Evolutionary conservation across 352 stramenopile genomes (phyloP).

Genomic region (Globisporangium iwayamae): DNA sequence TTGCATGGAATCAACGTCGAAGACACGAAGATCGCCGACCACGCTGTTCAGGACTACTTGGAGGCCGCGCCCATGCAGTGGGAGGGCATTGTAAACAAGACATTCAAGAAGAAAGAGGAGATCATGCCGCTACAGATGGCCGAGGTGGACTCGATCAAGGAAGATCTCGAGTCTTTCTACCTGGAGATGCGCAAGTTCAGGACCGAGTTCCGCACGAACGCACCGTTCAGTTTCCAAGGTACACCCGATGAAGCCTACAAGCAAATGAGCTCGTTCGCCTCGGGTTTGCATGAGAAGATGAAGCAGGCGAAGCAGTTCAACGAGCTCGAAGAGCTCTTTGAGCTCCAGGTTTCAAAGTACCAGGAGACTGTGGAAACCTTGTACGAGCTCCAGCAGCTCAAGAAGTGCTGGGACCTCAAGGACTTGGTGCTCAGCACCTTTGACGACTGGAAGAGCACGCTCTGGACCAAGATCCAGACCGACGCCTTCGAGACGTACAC

Average conservation of each 20-base stretch:
- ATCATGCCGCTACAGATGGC: constrained; percentile 97
- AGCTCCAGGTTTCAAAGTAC: constrained; percentile 85
- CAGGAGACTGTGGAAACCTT: constrained; percentile 87
- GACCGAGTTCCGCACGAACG: constrained; percentile 91
- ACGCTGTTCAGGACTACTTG: constrained; percentile 89
- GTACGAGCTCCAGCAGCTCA: constrained; percentile 84
- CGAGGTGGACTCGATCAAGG: constrained; percentile 92
- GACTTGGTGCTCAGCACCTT: constrained; percentile 79
- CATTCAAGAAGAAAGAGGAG: constrained; percentile 98
- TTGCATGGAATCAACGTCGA: constrained; percentile 91
- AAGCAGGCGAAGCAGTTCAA: constrained; percentile 84
- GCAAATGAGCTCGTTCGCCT: constrained; percentile 79
- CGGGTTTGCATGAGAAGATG: constrained; percentile 69
- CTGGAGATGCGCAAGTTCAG: constrained; percentile 93
- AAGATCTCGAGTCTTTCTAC: constrained; percentile 94
- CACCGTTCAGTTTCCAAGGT: constrained; percentile 92
- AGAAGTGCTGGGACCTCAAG: constrained; percentile 87
- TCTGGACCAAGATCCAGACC: constrained; percentile 81
- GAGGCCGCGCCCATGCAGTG: constrained; percentile 95
- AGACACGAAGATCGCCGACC: constrained; percentile 80
- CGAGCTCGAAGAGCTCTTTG: constrained; percentile 84
- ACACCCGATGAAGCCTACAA: constrained; percentile 78
- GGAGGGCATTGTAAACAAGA: constrained; percentile 98
- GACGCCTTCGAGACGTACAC: constrained; percentile 76
- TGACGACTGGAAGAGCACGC: constrained; percentile 82